Conservation (phyloP, 1,284 basidiomycete species). For the Bondarzewia mesenterica region DNA sequence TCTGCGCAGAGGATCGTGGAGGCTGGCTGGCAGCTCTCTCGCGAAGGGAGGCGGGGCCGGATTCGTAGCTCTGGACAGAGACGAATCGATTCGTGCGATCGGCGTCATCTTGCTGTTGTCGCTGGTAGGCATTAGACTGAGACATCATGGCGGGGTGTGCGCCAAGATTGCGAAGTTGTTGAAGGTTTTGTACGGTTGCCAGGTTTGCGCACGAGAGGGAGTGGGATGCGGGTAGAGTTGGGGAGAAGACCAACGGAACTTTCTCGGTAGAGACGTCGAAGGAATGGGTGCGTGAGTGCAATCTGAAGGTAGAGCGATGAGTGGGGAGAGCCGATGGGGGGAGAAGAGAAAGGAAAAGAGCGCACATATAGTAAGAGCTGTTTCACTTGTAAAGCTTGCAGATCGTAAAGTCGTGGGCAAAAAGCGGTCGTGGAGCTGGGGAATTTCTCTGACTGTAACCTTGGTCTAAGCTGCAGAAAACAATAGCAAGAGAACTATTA, state of each 20-base stretch:
- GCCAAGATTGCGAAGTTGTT: conserved; percentile 19
- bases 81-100: conserved; percentile 53
- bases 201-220: conserved; percentile 4
- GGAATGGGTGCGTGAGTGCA: background rate
- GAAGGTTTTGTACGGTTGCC: conserved; percentile 15
- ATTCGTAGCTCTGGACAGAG: conserved; percentile 29
- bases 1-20: conserved; percentile 38
- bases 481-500: too few species aligned
- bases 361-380: too few species aligned
- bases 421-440: too few species aligned
- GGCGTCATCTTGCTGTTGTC: conserved; percentile 24
- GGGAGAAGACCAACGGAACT: too few species aligned
- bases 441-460: too few species aligned
- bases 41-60: conserved; percentile 25
- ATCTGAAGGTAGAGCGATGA: too few species aligned
- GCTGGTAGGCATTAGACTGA: conserved; percentile 21
- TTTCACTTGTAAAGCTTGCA: too few species aligned
- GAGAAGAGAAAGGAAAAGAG: background rate
- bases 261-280: background rate
- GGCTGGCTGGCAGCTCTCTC: conserved; percentile 66
- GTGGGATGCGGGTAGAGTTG: conserved; percentile 7
- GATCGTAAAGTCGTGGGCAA: too few species aligned
- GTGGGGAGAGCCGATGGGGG: background rate
- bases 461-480: too few species aligned
- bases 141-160: conserved; percentile 16